Percentiles rank a stretch among this genome's conserved stretches.
Conservation (phyloP, 306 rosid genomes). For the Castanea sativa region DNA sequence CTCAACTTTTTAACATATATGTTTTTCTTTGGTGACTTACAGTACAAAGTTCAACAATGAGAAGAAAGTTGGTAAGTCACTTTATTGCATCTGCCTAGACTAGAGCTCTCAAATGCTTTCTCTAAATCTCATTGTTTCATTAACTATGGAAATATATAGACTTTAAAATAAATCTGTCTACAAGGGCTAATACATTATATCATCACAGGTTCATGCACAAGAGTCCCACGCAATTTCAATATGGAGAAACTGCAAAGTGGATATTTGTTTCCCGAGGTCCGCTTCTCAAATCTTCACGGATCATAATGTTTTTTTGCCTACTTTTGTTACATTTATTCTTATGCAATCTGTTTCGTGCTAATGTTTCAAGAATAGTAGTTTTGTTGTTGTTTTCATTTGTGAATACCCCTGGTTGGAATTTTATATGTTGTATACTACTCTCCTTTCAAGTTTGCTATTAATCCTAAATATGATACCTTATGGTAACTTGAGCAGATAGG, state of each 20-base stretch:
- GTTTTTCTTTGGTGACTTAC: slow-evolving; percentile 7
- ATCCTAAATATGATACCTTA: neutral
- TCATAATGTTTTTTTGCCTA: neutral
- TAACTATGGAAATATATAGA: too few relatives aligned
- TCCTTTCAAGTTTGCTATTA: neutral
- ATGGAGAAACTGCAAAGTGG: slow-evolving; percentile 58
- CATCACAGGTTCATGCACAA: slow-evolving; percentile 36
- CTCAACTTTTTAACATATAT: neutral
- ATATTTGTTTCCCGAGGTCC: slow-evolving; percentile 67
- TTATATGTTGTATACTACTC: neutral
- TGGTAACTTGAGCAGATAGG: slow-evolving; percentile 34
- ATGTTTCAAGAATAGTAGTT: neutral
- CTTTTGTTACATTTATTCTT: neutral
- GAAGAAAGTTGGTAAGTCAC: slow-evolving; percentile 30
- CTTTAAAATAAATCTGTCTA: too few relatives aligned
- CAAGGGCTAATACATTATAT: neutral
- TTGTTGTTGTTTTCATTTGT: neutral
- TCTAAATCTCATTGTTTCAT: neutral
- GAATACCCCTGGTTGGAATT: neutral
- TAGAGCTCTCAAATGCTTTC: neutral
- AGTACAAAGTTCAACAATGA: slow-evolving; percentile 29
- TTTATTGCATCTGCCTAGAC: neutral
- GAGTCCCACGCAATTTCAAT: slow-evolving; percentile 50
- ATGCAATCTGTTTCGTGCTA: neutral
- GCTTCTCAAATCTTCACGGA: neutral